Evolutionary conservation across 176 grass and related monocot genomes (phyloP), one percentile per base, ranked within the genome.

Genomic region (Tillandsia leiboldiana): DNA sequence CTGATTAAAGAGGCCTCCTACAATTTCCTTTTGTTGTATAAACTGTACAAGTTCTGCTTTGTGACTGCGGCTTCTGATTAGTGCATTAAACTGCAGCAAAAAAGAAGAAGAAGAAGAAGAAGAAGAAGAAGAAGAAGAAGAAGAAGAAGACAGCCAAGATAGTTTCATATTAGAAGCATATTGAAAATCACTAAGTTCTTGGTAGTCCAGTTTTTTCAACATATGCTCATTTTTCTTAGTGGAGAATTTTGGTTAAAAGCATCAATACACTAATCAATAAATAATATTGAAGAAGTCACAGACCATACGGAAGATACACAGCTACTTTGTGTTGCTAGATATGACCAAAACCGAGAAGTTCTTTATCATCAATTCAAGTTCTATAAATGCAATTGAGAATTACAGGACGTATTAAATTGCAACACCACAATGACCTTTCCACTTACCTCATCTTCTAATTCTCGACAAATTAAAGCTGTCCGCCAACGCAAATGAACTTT

Each of bases 401-500:
- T 42, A 42, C 12, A 71, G 27, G 12, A 6, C 12, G 53, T 48
- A 2, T 75, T 72, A 66, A 17, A 71, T 53, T 57, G 23, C 48
- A 59, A 58, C 1, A 59, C 20, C 54, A 14, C 14, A 17, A 59
- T 59, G 9, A 53, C 12, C 13, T 3, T 11, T 53, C 50, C 51
- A 49, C 70, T 77, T 52, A 96, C 92, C 88, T 96, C 92, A 56
- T 96, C 83, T 85, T 96, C 92, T 70, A 96, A 79, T 89, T 96
- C 88, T 74, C 92, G 74, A 61, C 88, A 96, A 51, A 96, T 87
- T 68, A 96, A 78, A 73, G 92, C 88, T 75, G 92, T 91, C 49
- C 92, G 85, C 92, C 92, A 96, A 80, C 92, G 84, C 78, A 92
- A 82, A 88, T 96, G 88, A 85, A 96, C 88, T 80, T 96, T 96